Base-by-base conservation (phyloP, 345 rosid species). In the Aquilaria malaccensis region DNA sequence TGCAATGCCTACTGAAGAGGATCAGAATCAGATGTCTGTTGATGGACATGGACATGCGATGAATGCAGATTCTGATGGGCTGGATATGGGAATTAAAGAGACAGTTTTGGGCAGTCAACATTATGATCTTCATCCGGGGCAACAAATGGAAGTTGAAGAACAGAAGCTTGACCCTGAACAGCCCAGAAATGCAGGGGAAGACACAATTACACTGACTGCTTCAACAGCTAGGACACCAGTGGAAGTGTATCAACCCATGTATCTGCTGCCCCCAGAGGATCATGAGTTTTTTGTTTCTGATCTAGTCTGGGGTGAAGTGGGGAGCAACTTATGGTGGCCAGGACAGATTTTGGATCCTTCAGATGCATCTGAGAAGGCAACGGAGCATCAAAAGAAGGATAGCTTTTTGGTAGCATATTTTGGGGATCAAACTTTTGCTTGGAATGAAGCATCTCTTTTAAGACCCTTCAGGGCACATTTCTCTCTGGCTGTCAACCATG, bases 291-390 rank as follows among this genome's bases (percentile, higher is more conserved):
- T 60, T 30, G 80, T 86, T 57, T 76, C 83, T 41, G 89, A 84
- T 69, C 70, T 83, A 74, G 89, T 86, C 11, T 86, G 94, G 94
- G 87, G 89, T 33, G 83, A 86, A 70, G 87, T 83, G 50, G 78
- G 85, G 71, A 83, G 89, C 77, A 87, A 86, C 71, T 89, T 85
- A 2, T 83, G 89, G 94, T 86, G 94, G 94, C 94, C 94, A 63
- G 94, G 94, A 6, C 89, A 86, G 76, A 86, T 86, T 52, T 82
- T 78, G 65, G 80, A 86, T 74, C 74, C 85, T 60, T 72, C 84
- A n/a, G 80, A 80, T 67, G 84, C 94, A 14, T 84, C 87, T 6
- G 89, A 83, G 59, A 80, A 71, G 75, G 87, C 89, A 31, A 59
- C 75, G 71, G 78, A 75, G 61, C 74, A 82, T 80, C 74, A 81